A percentile compares a stretch with the other conserved stretches of the same genome.
Conservation (phyloP, 805 yeast species). For the Lipomyces mesembrius region DNA sequence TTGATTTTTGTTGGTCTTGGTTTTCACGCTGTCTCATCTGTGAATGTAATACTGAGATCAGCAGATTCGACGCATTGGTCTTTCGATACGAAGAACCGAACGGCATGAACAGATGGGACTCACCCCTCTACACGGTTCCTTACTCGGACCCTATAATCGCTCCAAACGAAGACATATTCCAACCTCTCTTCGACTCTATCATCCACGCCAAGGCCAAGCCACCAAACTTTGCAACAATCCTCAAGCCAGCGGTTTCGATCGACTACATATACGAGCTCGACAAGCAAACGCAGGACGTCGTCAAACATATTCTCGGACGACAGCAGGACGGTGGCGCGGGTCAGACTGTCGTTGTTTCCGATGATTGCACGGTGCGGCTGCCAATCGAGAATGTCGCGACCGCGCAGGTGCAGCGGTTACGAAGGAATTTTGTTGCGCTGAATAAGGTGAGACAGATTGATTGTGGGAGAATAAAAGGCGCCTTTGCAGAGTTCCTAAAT, state of each 20-base stretch:
- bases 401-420: constrained; percentile 79
- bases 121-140: constrained; percentile 79
- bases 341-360: constrained; percentile 49
- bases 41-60: not conserved
- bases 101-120: constrained; percentile 85
- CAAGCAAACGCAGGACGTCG: constrained; percentile 65
- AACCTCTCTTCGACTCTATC: constrained; percentile 60
- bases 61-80: constrained; percentile 59
- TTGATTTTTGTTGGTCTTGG: not conserved
- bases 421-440: constrained; percentile 81
- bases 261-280: constrained; percentile 82
- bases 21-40: not conserved
- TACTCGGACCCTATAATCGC: constrained; percentile 52
- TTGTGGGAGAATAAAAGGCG: constrained; percentile 63
- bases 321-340: constrained; percentile 55
- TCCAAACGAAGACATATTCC: constrained; percentile 51
- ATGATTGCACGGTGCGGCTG: constrained; percentile 56
- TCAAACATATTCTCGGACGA: constrained; percentile 63
- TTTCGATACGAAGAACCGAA: constrained; percentile 96
- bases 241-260: constrained; percentile 77
- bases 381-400: constrained; percentile 66
- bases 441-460: constrained; percentile 81
- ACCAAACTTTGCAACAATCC: constrained; percentile 83
- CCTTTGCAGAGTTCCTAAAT: constrained; percentile 79
- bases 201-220: constrained; percentile 59